phyloP scores from a whole-genome alignment of 495 filamentous ascomycete species.

The Talaromyces stipitatus region DNA sequence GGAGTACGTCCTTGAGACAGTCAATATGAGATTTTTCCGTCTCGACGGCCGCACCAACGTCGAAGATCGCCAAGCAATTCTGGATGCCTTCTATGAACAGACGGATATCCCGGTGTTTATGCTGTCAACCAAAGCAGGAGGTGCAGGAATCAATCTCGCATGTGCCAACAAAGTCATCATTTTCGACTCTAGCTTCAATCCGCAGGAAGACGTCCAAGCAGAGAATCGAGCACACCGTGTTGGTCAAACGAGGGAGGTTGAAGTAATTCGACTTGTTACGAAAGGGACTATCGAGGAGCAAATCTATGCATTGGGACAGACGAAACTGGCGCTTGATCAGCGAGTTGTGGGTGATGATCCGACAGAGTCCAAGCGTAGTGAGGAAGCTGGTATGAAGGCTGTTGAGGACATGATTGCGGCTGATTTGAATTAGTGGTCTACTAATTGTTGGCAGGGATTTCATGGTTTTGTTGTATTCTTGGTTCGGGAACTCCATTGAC shows the following conservation, averaged over 20 bases:
- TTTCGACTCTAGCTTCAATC: constrained; percentile 93
- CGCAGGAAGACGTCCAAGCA: constrained; percentile 92
- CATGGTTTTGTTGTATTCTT: neutral
- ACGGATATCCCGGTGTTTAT: constrained; percentile 81
- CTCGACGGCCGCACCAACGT: constrained; percentile 84
- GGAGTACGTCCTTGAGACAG: constrained; percentile 67
- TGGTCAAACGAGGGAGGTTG: constrained; percentile 82
- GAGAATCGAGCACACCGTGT: constrained; percentile 95
- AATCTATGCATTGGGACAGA: constrained; percentile 80
- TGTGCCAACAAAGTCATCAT: constrained; percentile 96
- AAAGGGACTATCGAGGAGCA: constrained; percentile 86
- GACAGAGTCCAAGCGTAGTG: constrained; percentile 38
- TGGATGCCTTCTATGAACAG: constrained; percentile 71
- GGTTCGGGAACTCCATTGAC: neutral
- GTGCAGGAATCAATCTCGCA: constrained; percentile 90
- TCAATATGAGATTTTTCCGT: constrained; percentile 66
- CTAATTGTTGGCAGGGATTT: neutral
- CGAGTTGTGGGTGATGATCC: constrained; percentile 62
- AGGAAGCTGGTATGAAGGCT: constrained; percentile 50
- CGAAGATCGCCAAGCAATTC: constrained; percentile 71
- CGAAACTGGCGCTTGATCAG: constrained; percentile 86
- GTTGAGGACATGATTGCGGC: constrained; percentile 57
- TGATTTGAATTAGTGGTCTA: constrained; percentile 12
- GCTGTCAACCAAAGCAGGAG: constrained; percentile 86
- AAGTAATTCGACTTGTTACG: constrained; percentile 76